These are phyloP conservation scores for Ustilago vetiveriae DNA, from an alignment of 1,284 basidiomycete genomes.

Conservation along the genomic window DNA sequence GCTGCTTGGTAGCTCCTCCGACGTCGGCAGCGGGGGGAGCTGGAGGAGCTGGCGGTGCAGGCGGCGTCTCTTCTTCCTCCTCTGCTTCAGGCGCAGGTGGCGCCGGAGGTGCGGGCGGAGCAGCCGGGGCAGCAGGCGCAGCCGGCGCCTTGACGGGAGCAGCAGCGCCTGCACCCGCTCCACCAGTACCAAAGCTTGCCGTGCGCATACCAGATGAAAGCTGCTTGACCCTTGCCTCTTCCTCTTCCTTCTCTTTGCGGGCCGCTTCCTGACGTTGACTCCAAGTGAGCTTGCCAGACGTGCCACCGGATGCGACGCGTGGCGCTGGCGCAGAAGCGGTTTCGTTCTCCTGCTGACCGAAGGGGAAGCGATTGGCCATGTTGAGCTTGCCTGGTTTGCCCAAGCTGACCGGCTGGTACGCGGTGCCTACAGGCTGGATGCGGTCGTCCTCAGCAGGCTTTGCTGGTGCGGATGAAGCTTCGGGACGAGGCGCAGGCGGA, in stretches of 20 bases:
- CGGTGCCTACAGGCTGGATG: conserved; percentile 64
- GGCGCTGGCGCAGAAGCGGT: conserved; percentile 34
- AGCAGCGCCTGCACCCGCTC: conserved; percentile 5
- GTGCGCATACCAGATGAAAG: conserved; percentile 29
- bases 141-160: conserved; percentile 16
- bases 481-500: conserved; percentile 32
- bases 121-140: conserved; percentile 32
- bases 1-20: conserved; percentile 26
- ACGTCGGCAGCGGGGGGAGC: conserved; percentile 26
- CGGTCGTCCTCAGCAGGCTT: conserved; percentile 62
- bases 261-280: conserved; percentile 64
- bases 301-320: conserved; percentile 40
- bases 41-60: conserved; percentile 34
- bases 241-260: conserved; percentile 57
- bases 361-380: conserved; percentile 60
- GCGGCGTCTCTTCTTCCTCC: conserved; percentile 16
- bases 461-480: conserved; percentile 20
- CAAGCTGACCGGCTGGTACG: conserved; percentile 62
- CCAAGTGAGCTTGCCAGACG: conserved; percentile 63
- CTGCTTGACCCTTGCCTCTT: conserved; percentile 43
- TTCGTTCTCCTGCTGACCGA: conserved; percentile 39
- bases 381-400: conserved; percentile 65
- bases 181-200: conserved; percentile 35
- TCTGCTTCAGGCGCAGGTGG: conserved; percentile 34
- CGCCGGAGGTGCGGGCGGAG: conserved; percentile 40